Conservation (phyloP, 345 rosid genomes). For the Euphorbia peplus region DNA sequence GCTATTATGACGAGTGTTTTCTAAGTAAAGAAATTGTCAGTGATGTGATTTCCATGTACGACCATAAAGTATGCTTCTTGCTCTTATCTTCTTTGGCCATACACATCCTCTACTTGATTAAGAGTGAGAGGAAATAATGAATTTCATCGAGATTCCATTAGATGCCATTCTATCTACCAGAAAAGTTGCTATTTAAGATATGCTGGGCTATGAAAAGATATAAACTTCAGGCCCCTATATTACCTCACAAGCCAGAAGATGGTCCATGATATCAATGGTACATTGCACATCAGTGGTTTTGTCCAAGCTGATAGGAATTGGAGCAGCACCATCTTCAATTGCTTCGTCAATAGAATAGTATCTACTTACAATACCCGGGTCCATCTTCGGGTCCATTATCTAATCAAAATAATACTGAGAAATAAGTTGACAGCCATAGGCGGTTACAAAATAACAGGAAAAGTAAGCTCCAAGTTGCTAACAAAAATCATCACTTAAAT, state of each 20-base stretch:
- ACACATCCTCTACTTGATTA: not conserved
- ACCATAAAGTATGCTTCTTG: not conserved
- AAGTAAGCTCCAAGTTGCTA: not conserved
- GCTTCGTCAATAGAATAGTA: conserved; percentile 93
- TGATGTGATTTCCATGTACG: too few relatives aligned
- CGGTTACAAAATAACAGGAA: not conserved
- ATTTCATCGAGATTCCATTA: not conserved
- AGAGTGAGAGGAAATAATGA: not conserved
- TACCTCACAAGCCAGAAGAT: conserved; percentile 96
- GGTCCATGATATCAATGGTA: conserved; percentile 89
- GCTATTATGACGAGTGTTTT: not conserved
- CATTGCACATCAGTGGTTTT: conserved; percentile 64
- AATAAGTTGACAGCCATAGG: not conserved
- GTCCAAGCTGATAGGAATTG: conserved; percentile 66
- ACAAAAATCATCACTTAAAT: too few relatives aligned
- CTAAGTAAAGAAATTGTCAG: too few relatives aligned
- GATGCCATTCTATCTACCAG: not conserved
- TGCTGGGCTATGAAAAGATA: not conserved
- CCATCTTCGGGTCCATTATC: conserved; percentile 99
- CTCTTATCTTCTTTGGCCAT: not conserved
- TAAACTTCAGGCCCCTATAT: not conserved
- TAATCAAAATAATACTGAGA: conserved; percentile 23
- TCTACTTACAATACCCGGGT: conserved; percentile 76
- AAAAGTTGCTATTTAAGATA: not conserved
- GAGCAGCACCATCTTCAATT: conserved; percentile 80